Percentiles rank a stretch among this genome's conserved stretches.
Evolutionary conservation across 306 rosid genomes (phyloP).

Genomic region (Lathyrus aphaca): DNA sequence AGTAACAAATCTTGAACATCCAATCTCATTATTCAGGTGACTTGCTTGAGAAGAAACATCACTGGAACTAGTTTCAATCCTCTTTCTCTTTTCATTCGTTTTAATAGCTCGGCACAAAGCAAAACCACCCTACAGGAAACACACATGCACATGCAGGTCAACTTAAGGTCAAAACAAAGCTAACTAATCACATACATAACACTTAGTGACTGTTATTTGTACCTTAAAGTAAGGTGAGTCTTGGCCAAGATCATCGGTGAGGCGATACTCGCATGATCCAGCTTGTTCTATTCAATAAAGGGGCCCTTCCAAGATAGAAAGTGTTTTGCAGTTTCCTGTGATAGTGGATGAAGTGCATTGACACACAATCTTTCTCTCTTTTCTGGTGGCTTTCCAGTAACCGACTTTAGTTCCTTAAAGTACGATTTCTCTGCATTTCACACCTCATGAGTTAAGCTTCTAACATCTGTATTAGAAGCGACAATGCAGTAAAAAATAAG

Average conservation of each 20-base stretch:
- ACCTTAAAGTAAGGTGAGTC: slow-evolving; percentile 62
- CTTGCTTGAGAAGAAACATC: slow-evolving; percentile 57
- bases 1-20: slow-evolving; percentile 49
- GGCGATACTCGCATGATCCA: slow-evolving; percentile 97
- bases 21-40: slow-evolving; percentile 49
- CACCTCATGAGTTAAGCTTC: slow-evolving; percentile 33
- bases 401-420: too few relatives aligned
- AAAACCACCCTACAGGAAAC: slow-evolving; percentile 62
- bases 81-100: slow-evolving; percentile 62
- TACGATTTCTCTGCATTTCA: slow-evolving; percentile 71
- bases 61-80: neutral
- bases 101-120: slow-evolving; percentile 84
- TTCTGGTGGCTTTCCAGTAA: slow-evolving; percentile 98
- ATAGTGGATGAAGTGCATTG: slow-evolving; percentile 49
- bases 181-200: neutral
- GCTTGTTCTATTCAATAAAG: slow-evolving; percentile 77
- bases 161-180: slow-evolving; percentile 13
- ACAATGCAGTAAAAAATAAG: slow-evolving; percentile 5
- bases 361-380: slow-evolving; percentile 72
- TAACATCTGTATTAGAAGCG: slow-evolving; percentile 16
- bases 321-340: slow-evolving; percentile 74
- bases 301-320: slow-evolving; percentile 93
- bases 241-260: slow-evolving; percentile 54
- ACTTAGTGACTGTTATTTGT: neutral
- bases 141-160: neutral